Evolutionary conservation across 2,329 filamentous ascomycete genomes (phyloP), one percentile per base, ranked within the genome.

Genomic region (Ophiostoma sp.): DNA sequence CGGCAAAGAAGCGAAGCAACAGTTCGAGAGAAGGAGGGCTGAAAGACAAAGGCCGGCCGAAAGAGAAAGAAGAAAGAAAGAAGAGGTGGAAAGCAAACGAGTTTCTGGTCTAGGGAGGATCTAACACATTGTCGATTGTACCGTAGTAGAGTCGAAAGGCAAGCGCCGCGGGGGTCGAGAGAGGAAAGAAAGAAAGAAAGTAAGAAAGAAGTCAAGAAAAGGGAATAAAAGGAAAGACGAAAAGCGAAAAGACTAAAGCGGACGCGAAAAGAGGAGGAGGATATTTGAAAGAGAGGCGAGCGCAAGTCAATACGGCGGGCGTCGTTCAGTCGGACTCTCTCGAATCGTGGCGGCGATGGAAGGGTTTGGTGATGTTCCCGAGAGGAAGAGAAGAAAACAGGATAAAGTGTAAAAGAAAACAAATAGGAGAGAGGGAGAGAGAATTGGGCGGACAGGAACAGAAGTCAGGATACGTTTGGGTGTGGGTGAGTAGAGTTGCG

Each of bases 391-490:
- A 61, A 64, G 15, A 39, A 42, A 39, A 72, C 25, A 55, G 25
- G 68, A 55, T n/a, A 25, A 39, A 42, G 36, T 45, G 59, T 15
- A 15, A 31, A 28, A 33, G 63, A 71, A 69, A 59, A 61, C 59
- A 42, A 42, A 17, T 36, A 64, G 69, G 36, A 19, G 22, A 52
- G 39, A 22, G 17, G 42, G 57, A 42, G 45, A 59, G 48, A 66
- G 52, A 25, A 45, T 39, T 55, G 52, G 42, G 28, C 55, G 25
- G 55, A 11, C 22, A 61, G 55, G 15, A 75, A 76, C 45, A 69
- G 45, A 45, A 66, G 45, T 55, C 73, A 76, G 75, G 68, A 74
- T 73, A 77, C 77, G 78, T 78, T 48, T 76, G 76, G 63, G 64
- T 33, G 64, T 33, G 73, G 74, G 76, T 69, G 73, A 71, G 75